Evolutionary conservation across 495 filamentous ascomycete species (phyloP), one percentile per base, ranked within the genome.

Genomic region (Aspergillus affinis): DNA sequence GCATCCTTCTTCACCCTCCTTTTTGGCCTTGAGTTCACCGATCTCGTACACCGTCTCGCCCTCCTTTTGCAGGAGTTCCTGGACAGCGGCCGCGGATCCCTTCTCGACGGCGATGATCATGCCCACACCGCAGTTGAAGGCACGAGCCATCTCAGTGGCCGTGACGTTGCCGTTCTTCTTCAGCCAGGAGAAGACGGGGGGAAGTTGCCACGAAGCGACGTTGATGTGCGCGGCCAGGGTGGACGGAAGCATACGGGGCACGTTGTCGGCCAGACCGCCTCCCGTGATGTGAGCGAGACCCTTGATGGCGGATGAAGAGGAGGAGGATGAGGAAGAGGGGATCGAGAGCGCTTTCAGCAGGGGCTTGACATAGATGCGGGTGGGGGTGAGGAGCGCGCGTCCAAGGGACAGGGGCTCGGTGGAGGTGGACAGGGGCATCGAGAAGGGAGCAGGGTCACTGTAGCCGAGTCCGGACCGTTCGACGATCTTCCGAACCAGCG

Each of bases 251-350:
- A 96, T 96, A 30, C 94, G 84, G 23, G 94, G 94, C 6, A 98
- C 84, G 76, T 97, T 97, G 68, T 98, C 94, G 9, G 87, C 78
- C 17, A 98, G 80, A 6, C 94, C 94, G 56, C 94, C 94, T 29
- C 94, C 94, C 3, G 94, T 98, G 76, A 98, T 97, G 71, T 98
- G 94, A 7, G 93, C 87, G 69, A 97, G 89, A 61, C 94, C 94
- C 75, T 93, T 93, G 69, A 97, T 96, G 83, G 62, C 90, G 87
- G 72, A 88, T 86, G 67, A 92, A 65, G 27, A 86, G 70, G 48
- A 49, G 4, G 50, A 26, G 77, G 75, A 51, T 78, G 6, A 86
- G 6, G 66, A 45, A 21, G 69, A 63, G 69, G 73, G 67, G 53
- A 69, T 48, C 48, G 66, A 60, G 54, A 80, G 79, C 0, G 88